These are phyloP conservation scores for Magnolia changhungtana DNA, from an alignment of 164 flowering plant genomes.

Conservation along the genomic window DNA sequence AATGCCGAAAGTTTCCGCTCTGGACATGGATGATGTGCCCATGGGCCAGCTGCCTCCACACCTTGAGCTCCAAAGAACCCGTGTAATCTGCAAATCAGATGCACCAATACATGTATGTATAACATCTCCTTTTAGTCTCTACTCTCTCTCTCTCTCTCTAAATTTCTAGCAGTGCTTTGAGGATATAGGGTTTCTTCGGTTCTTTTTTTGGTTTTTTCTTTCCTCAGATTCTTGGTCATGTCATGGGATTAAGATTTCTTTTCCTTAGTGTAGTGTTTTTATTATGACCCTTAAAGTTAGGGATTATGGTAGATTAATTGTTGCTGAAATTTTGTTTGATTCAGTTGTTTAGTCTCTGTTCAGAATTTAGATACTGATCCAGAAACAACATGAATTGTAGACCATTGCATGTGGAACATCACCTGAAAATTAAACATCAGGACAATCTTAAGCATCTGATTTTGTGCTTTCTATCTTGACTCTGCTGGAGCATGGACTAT, in stretches of 20 bases:
- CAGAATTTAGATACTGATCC: too few relatives aligned
- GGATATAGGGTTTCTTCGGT: too few relatives aligned
- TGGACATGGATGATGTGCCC: slow-evolving; percentile 64
- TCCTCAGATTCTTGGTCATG: too few relatives aligned
- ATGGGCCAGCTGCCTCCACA: slow-evolving; percentile 69
- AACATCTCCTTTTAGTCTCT: not conserved
- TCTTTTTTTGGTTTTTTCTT: too few relatives aligned
- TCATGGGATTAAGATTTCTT: too few relatives aligned
- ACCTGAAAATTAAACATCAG: too few relatives aligned
- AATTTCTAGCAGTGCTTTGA: not conserved
- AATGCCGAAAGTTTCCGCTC: slow-evolving; percentile 18
- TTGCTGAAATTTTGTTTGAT: not conserved
- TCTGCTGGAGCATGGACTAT: too few relatives aligned
- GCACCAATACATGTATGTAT: slow-evolving; percentile 64
- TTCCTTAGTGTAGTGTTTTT: not conserved
- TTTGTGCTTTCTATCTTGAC: too few relatives aligned
- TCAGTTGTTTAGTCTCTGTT: not conserved
- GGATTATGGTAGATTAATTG: not conserved
- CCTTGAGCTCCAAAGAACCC: slow-evolving; percentile 66
- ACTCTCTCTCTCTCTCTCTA: not conserved
- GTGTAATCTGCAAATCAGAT: slow-evolving; percentile 56
- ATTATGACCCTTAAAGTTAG: not conserved
- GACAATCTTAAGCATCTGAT: too few relatives aligned
- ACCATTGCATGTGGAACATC: too few relatives aligned
- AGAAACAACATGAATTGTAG: too few relatives aligned